These are phyloP conservation scores for Secale cereale DNA, from an alignment of 176 grass and related monocot genomes.

Conservation along the genomic window DNA sequence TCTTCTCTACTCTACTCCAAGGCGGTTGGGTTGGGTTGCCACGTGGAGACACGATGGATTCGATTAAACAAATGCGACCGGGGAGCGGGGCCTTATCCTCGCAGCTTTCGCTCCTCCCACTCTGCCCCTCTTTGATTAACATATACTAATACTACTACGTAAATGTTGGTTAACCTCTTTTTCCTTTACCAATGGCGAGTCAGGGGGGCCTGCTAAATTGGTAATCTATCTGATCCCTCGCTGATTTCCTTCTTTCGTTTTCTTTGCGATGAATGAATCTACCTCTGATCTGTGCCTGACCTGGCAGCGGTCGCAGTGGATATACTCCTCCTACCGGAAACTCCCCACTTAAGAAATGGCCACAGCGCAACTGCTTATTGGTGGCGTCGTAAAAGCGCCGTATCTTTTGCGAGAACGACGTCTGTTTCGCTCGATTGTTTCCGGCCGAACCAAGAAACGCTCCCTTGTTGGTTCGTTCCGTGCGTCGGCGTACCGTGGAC, in stretches of 20 bases:
- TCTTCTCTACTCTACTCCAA: not conserved
- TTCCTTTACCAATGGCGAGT: not conserved
- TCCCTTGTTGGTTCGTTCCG: not conserved
- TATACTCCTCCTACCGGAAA: slow-evolving; percentile 4
- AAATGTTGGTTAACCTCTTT: not conserved
- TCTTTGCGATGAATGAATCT: slow-evolving; percentile 14
- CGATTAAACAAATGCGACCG: slow-evolving; percentile 34
- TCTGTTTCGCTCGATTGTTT: not conserved
- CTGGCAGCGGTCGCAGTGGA: not conserved
- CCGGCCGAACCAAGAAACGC: not conserved
- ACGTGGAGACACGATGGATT: slow-evolving; percentile 82
- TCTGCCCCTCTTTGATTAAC: not conserved
- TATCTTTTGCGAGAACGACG: slow-evolving; percentile 32
- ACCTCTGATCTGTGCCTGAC: slow-evolving; percentile 35
- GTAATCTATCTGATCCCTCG: not conserved
- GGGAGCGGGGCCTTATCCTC: slow-evolving; percentile 20
- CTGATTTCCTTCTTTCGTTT: not conserved
- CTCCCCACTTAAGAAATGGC: not conserved
- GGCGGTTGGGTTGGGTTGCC: slow-evolving; percentile 25
- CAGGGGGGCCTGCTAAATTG: not conserved
- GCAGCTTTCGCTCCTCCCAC: slow-evolving; percentile 20
- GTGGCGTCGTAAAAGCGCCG: slow-evolving; percentile 14
- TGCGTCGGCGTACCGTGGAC: not conserved
- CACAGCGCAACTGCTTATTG: not conserved
- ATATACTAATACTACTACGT: too few species aligned